phyloP scores from a whole-genome alignment of 495 filamentous ascomycete genomes.

The Mytilinidion resinicola region DNA sequence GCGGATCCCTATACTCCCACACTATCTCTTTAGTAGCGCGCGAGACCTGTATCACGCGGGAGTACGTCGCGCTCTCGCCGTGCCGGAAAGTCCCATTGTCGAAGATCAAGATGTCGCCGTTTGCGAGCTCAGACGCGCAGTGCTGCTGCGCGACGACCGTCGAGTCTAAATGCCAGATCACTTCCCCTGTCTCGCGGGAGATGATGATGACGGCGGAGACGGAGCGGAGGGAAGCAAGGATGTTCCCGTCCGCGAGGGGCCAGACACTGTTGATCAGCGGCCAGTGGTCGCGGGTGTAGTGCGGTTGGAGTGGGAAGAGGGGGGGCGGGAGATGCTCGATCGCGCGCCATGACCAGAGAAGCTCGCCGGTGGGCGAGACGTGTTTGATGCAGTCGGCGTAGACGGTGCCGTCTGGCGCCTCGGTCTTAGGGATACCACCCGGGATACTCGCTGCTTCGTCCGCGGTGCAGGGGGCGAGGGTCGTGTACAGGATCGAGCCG shows the following conservation, averaged over 20 bases:
- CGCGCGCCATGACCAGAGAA: conserved; percentile 43
- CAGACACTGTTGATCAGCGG: conserved; percentile 42
- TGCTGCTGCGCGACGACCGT: conserved; percentile 43
- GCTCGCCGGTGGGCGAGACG: conserved; percentile 31
- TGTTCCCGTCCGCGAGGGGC: conserved; percentile 37
- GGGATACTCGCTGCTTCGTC: conserved; percentile 35
- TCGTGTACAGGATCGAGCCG: conserved; percentile 41
- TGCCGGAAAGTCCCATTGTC: conserved; percentile 45
- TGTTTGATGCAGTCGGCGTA: conserved; percentile 45
- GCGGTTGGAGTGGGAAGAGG: conserved; percentile 36
- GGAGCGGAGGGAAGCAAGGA: conserved; percentile 41
- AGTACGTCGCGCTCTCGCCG: conserved; percentile 38
- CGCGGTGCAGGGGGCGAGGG: conserved; percentile 36
- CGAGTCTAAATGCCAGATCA: conserved; percentile 41
- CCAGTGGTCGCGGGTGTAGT: conserved; percentile 44
- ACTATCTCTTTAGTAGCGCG: conserved; percentile 34
- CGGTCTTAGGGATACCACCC: conserved; percentile 40
- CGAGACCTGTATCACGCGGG: conserved; percentile 39
- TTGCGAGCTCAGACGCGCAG: conserved; percentile 38
- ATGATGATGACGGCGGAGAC: conserved; percentile 43
- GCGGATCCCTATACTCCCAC: conserved; percentile 43
- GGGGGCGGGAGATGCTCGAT: conserved; percentile 37
- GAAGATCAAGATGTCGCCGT: conserved; percentile 43
- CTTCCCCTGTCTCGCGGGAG: conserved; percentile 34
- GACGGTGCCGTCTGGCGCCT: conserved; percentile 36